These are phyloP conservation scores for Suillus ampliporus DNA, from an alignment of 768 basidiomycete genomes.

Conservation along the genomic window DNA sequence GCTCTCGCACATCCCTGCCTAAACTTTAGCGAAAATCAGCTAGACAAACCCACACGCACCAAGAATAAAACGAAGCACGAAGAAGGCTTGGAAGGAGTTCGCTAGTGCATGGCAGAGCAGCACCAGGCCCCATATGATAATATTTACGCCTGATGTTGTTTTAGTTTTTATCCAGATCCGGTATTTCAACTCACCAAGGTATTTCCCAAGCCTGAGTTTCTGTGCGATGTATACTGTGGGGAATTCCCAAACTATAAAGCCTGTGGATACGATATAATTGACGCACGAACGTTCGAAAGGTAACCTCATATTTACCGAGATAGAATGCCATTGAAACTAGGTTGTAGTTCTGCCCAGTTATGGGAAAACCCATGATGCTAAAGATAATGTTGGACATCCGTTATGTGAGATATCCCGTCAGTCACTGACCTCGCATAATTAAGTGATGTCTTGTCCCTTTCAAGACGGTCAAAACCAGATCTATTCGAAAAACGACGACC, in stretches of 20 bases:
- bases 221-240: conserved; percentile 47
- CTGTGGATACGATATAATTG: conserved; percentile 17
- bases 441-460: conserved; percentile 47
- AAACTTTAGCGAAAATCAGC: neutral
- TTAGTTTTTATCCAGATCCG: neutral
- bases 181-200: conserved; percentile 35
- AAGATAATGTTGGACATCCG: conserved; percentile 1
- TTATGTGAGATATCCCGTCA: neutral
- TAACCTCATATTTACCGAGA: conserved; percentile 43
- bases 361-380: conserved; percentile 40
- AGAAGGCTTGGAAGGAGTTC: conserved; percentile 42
- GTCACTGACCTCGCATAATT: conserved; percentile 44
- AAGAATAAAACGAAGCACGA: conserved; percentile 44
- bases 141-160: conserved; percentile 36
- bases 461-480: neutral
- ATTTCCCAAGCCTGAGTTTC: conserved; percentile 43
- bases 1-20: conserved; percentile 44
- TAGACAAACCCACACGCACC: conserved; percentile 24
- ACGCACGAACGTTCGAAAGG: neutral
- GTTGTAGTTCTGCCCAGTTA: conserved; percentile 54
- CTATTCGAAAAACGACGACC: neutral
- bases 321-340: conserved; percentile 66
- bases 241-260: conserved; percentile 44
- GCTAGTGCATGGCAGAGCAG: conserved; percentile 42
- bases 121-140: conserved; percentile 45